These are phyloP conservation scores for Ustilago shanxiensis DNA, from an alignment of 1,284 basidiomycete species.

Conservation along the genomic window DNA sequence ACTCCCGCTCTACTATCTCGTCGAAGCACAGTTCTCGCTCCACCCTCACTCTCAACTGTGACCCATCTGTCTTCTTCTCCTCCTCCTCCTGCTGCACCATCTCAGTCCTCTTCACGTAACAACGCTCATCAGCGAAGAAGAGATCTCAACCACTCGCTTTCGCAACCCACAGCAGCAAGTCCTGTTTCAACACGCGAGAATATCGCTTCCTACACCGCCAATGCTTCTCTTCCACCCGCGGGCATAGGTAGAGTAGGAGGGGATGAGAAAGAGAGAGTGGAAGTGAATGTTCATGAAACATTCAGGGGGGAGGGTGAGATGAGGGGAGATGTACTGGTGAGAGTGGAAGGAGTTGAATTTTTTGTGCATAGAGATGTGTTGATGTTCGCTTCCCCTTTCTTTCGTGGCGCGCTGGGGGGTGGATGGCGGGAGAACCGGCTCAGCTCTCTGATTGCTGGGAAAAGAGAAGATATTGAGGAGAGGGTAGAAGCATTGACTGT, in stretches of 20 bases:
- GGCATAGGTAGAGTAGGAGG: not conserved
- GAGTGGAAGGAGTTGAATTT: conserved; percentile 49
- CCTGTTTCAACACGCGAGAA: conserved; percentile 35
- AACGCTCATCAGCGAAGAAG: conserved; percentile 5
- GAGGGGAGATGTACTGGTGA: conserved; percentile 52
- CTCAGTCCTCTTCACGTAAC: not conserved
- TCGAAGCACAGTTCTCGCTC: conserved; percentile 27
- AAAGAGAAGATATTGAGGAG: not conserved
- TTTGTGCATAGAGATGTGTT: conserved; percentile 57
- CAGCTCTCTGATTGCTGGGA: not conserved
- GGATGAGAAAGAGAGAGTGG: not conserved
- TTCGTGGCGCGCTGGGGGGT: conserved; percentile 42
- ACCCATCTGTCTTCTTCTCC: conserved; percentile 27
- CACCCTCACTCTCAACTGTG: conserved; percentile 31
- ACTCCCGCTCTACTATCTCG: conserved; percentile 31
- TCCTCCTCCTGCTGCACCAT: not conserved
- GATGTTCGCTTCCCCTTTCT: conserved; percentile 55
- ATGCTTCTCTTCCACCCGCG: not conserved
- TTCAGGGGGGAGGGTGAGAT: conserved; percentile 37
- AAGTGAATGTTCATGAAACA: conserved; percentile 37
- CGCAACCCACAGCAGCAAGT: conserved; percentile 26
- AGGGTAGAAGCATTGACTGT: not conserved
- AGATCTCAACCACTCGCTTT: conserved; percentile 24
- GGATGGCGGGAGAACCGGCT: conserved; percentile 52
- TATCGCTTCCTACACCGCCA: conserved; percentile 27